Percentiles rank a stretch among this genome's conserved stretches.
These are phyloP conservation scores for Fusarium illudens DNA, from an alignment of 2,329 filamentous ascomycete species.

Conservation along the genomic window DNA sequence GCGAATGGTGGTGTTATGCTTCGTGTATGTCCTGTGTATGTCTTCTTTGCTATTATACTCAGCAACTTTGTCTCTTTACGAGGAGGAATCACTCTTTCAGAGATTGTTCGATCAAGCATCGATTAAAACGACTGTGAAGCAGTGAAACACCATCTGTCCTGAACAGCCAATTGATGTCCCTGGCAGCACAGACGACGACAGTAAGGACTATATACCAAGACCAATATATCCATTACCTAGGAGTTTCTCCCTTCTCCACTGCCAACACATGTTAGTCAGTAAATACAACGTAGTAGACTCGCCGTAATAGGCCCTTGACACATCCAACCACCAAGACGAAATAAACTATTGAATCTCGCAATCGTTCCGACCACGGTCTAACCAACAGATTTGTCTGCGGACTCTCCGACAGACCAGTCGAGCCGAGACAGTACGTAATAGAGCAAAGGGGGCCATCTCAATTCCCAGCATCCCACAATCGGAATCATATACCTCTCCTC, in stretches of 20 bases:
- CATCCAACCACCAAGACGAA: neutral
- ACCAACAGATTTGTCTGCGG: neutral
- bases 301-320: neutral
- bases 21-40: neutral
- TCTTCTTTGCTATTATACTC: neutral
- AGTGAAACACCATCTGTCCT: too few relatives aligned
- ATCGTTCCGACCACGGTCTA: neutral
- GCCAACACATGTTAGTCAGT: neutral
- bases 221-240: neutral
- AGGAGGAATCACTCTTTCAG: neutral
- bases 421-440: neutral
- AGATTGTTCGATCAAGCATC: neutral
- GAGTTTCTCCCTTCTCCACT: neutral
- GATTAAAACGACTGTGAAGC: too few relatives aligned
- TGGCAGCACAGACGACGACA: neutral
- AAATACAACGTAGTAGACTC: neutral
- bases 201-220: neutral
- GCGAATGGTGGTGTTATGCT: neutral
- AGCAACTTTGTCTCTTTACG: neutral
- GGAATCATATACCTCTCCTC: neutral
- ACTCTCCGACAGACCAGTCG: neutral
- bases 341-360: neutral
- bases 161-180: neutral
- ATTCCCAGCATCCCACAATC: neutral
- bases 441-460: neutral